Evolutionary conservation across 1,139 yeast genomes (phyloP).

Genomic region (Waltiozyma solani): DNA sequence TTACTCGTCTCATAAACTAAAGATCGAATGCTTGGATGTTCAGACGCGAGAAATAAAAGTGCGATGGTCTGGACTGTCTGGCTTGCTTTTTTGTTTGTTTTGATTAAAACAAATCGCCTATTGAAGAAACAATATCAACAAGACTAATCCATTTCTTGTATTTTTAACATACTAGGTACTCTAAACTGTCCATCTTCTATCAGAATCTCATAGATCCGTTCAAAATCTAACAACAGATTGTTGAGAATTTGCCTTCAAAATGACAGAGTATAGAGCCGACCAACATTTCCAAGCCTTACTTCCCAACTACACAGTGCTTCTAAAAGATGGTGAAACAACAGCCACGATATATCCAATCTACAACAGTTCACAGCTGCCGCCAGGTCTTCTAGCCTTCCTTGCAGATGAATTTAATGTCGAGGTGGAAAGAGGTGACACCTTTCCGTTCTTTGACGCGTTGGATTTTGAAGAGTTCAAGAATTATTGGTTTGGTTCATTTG

Average conservation of each 20-base stretch:
- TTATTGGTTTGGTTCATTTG: constrained; percentile 78
- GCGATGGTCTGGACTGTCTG: too few relatives aligned
- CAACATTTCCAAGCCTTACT: constrained; percentile 18
- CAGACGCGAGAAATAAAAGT: too few relatives aligned
- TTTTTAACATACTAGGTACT: too few relatives aligned
- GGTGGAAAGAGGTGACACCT: constrained; percentile 79
- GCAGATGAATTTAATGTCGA: constrained; percentile 94
- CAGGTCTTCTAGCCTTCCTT: constrained; percentile 66
- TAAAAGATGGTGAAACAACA: constrained; percentile 83
- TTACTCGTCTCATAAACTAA: neutral
- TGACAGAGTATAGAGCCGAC: constrained; percentile 11
- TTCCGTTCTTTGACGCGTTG: constrained; percentile 73
- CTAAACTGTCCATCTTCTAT: too few relatives aligned
- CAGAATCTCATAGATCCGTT: too few relatives aligned
- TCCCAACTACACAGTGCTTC: constrained; percentile 48
- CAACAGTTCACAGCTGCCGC: constrained; percentile 53
- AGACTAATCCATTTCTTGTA: too few relatives aligned
- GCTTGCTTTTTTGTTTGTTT: too few relatives aligned
- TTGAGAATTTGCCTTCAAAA: too few relatives aligned
- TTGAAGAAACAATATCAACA: too few relatives aligned
- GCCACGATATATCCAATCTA: constrained; percentile 87
- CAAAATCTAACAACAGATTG: too few relatives aligned
- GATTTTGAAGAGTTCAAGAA: constrained; percentile 63
- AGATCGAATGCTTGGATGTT: too few relatives aligned
- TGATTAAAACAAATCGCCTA: too few relatives aligned